These are phyloP conservation scores for Arthroderma sp. DNA, from an alignment of 2,329 filamentous ascomycete species.

Conservation along the genomic window DNA sequence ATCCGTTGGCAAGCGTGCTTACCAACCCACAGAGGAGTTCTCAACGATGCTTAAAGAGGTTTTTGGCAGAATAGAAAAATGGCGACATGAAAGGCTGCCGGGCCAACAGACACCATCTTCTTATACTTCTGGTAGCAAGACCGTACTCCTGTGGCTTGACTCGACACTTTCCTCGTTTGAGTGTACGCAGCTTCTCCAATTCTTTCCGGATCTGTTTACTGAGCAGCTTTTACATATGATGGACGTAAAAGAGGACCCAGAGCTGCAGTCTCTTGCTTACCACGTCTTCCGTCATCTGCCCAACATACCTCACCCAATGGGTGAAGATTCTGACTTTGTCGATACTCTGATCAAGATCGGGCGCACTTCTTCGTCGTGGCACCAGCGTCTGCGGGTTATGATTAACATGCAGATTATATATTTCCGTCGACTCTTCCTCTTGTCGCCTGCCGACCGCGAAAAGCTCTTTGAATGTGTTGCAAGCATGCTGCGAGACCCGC, in stretches of 20 bases:
- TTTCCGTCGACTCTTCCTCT: constrained; percentile 88
- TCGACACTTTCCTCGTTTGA: constrained; percentile 81
- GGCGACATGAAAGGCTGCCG: constrained; percentile 70
- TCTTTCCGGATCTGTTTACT: constrained; percentile 82
- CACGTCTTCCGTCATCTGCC: constrained; percentile 93
- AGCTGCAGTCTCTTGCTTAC: constrained; percentile 86
- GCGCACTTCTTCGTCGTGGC: constrained; percentile 73
- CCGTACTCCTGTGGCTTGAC: constrained; percentile 88
- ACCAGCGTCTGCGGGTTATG: constrained; percentile 83
- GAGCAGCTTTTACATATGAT: constrained; percentile 97
- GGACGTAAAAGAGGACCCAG: constrained; percentile 97
- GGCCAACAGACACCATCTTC: constrained; percentile 87
- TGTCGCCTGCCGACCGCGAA: constrained; percentile 59
- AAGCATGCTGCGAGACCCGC: constrained; percentile 80
- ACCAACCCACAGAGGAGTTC: constrained; percentile 65
- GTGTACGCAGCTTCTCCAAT: constrained; percentile 77
- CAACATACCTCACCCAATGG: constrained; percentile 81
- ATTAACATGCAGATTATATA: constrained; percentile 99
- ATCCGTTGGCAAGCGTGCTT: constrained; percentile 73
- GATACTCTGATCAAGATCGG: constrained; percentile 78
- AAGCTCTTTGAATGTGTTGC: constrained; percentile 84
- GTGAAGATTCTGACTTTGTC: constrained; percentile 76
- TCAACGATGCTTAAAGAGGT: constrained; percentile 56
- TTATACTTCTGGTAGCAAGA: constrained; percentile 94
- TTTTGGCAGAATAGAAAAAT: constrained; percentile 68